Evolutionary conservation across 139 green algal species (phyloP).

Genomic region (Closterium sp.): DNA sequence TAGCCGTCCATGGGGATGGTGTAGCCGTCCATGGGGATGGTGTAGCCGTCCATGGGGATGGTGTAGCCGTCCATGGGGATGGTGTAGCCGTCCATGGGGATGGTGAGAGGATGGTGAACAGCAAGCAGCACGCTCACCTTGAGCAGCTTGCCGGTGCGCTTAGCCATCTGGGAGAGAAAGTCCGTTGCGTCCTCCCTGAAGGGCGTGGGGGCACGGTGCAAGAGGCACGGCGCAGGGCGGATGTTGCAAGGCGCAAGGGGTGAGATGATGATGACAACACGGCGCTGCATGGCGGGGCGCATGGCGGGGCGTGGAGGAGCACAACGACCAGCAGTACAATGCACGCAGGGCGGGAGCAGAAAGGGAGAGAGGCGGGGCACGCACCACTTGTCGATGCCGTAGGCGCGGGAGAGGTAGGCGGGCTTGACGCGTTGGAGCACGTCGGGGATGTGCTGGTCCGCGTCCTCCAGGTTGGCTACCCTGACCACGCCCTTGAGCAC

Average conservation of each 20-base stretch:
- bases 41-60: no score
- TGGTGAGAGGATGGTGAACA: no score
- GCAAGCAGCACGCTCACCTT: no score
- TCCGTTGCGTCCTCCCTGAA: conserved; percentile 81
- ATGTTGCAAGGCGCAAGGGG: not conserved
- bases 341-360: not conserved
- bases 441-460: conserved; percentile 64
- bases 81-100: not conserved
- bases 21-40: no score
- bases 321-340: not conserved
- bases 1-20: no score
- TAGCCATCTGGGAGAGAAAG: conserved; percentile 72
- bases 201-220: not conserved
- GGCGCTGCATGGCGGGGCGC: no score
- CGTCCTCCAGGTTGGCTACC: conserved; percentile 72
- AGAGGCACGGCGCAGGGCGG: not conserved
- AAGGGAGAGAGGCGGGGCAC: not conserved
- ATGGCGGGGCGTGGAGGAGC: no score
- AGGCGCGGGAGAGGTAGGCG: conserved; percentile 49
- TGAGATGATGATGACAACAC: no score
- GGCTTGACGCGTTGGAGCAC: conserved; percentile 52
- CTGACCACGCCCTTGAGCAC: conserved; percentile 93
- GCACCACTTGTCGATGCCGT: conserved; percentile 41
- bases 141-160: conserved; percentile 67
- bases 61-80: no score